Percentiles rank a stretch among this genome's conserved stretches.
These are phyloP conservation scores for Thielaviopsis euricoi DNA, from an alignment of 2,329 filamentous ascomycete genomes.

Conservation along the genomic window DNA sequence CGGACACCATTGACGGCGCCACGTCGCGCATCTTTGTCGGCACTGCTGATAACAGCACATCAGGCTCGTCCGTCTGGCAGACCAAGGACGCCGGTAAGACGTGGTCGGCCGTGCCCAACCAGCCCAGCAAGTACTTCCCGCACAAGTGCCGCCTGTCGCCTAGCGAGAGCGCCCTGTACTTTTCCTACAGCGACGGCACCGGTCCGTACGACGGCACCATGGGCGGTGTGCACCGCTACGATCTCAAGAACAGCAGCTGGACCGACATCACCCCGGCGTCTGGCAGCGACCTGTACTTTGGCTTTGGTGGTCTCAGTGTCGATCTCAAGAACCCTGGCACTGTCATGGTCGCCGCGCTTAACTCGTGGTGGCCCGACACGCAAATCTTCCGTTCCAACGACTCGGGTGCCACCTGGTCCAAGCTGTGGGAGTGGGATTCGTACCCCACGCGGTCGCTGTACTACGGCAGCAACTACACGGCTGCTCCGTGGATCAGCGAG, in stretches of 20 bases:
- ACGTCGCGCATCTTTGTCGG: slow-evolving; percentile 41
- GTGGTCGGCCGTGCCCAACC: slow-evolving; percentile 32
- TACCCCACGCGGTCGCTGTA: slow-evolving; percentile 29
- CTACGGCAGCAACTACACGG: slow-evolving; percentile 28
- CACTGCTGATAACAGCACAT: slow-evolving; percentile 32
- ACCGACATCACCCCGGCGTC: slow-evolving; percentile 39
- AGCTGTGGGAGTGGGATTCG: slow-evolving; percentile 33
- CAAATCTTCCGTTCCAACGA: slow-evolving; percentile 38
- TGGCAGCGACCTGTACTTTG: slow-evolving; percentile 29
- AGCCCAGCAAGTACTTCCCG: slow-evolving; percentile 34
- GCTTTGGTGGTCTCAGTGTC: slow-evolving; percentile 38
- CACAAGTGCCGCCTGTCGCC: slow-evolving; percentile 37
- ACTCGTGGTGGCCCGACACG: slow-evolving; percentile 43
- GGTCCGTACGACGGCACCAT: slow-evolving; percentile 40
- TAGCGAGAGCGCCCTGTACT: slow-evolving; percentile 34
- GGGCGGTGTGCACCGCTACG: slow-evolving; percentile 38
- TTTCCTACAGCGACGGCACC: slow-evolving; percentile 36
- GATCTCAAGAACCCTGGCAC: slow-evolving; percentile 38
- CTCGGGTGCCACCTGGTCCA: slow-evolving; percentile 36
- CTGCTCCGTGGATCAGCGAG: slow-evolving; percentile 37
- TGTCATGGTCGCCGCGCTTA: slow-evolving; percentile 37
- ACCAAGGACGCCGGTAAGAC: slow-evolving; percentile 35
- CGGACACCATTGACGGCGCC: slow-evolving; percentile 25
- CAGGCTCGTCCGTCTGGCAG: slow-evolving; percentile 31
- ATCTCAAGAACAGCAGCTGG: slow-evolving; percentile 31